Base-by-base conservation (phyloP, 306 rosid genomes). In the Vigna hirtella region DNA sequence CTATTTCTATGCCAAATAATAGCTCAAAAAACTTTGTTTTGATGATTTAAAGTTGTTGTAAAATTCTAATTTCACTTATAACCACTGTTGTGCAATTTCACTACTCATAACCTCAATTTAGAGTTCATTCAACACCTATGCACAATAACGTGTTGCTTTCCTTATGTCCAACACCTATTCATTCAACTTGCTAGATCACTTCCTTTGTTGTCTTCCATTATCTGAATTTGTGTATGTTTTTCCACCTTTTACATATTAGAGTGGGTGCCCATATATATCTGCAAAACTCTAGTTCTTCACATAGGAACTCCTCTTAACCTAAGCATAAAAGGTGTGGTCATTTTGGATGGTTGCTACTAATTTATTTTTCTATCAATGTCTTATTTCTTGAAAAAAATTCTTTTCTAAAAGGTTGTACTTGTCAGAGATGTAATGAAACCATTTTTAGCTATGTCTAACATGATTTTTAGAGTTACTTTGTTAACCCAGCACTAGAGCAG, bases 201-300 rank as follows among this genome's bases (percentile, higher is more conserved):
- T 53, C 58, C 55, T 47, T 1, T 56, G 50, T 49, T 57, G 72
- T 53, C n/a, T 71, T 55, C 42, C 59, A 16, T 32, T 45, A 24
- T 66, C 78, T 79, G 55, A 86, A 63, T 24, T 57, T 9, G 0
- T 77, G 2, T 59, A 81, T 78, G 2, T 59, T 38, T 83, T 59
- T 85, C 70, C 45, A 40, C 10, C 40, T 7, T 81, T 63, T 84
- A 77, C 96, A 94, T 97, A 81, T 94, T 80, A 85, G 91, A 72
- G 97, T 90, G 64, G 98, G 98, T 77, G 93, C 95, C 22, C 80
- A 88, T 75, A 85, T 94, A 82, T 85, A 86, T 83, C 98, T 97
- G 81, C 92, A 86, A 83, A 89, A 89, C 0, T 82, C 97, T 95
- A 22, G 87, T 92, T 81, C 82, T 92, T 83, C 91, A 82, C 34